Evolutionary conservation across 2,329 filamentous ascomycete species (phyloP), one percentile per base, ranked within the genome.

Genomic region (Epicoccum nigrum): DNA sequence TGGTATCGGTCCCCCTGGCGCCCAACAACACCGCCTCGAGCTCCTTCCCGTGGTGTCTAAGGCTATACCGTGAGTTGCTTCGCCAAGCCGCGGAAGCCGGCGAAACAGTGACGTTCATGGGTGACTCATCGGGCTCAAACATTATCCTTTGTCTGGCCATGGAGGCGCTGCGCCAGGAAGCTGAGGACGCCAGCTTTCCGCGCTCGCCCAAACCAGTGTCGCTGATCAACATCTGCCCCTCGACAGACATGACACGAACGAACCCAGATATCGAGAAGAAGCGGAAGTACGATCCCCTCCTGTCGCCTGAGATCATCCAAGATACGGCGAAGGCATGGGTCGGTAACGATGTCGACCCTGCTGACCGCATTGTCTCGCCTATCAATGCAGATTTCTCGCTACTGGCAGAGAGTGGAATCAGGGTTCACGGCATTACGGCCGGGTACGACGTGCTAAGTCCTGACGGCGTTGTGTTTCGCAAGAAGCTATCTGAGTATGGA

Each of bases 61-160:
- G 61, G 28, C 71, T 81, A 9, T 81, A 83, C 52, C 65, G 68
- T 0, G 61, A 62, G 0, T 51, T 82, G 0, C 57, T 84, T 55
- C 37, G 16, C 7, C 11, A 37, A 57, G 1, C 60, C 74, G n/a
- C 74, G 79, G 0, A 64, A 0, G 68, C 66, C 0, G 68, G 67
- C 2, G 77, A 83, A 45, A 71, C 64, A 1, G 71, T 84, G 0
- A 74, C 79, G 1, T 70, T 84, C 1, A 77, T 76, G 0, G 83
- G 83, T 1, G 83, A 85, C 46, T 82, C 79, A 0, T 79, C 81
- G 0, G 83, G 83, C 0, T 82, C 77, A 0, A 85, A 85, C 51
- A 71, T 85, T 4, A 74, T 77, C 0, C 67, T 84, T 0, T 65
- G 65, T 0, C 65, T 81, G 30, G 62, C 72, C 0, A 51, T 80